Evolutionary conservation across 2,329 filamentous ascomycete species (phyloP).

Genomic region (Chaetomiaceae sp.): DNA sequence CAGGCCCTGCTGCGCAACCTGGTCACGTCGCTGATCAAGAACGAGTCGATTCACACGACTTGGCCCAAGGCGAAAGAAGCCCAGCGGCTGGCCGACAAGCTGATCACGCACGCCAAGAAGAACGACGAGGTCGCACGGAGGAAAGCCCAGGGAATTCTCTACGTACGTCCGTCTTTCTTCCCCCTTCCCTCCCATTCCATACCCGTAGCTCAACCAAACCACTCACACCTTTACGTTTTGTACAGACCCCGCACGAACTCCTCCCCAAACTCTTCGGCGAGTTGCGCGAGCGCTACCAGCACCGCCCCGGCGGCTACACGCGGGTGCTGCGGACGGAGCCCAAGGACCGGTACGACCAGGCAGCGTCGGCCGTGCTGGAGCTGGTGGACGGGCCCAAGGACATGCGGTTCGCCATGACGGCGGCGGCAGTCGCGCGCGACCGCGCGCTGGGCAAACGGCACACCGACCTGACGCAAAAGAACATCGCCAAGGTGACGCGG

Average conservation of each 20-base stretch:
- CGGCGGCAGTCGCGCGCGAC: constrained; percentile 69
- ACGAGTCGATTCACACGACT: constrained; percentile 91
- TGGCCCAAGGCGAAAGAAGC: constrained; percentile 97
- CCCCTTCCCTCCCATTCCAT: constrained; percentile 38
- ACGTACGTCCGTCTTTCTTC: constrained; percentile 56
- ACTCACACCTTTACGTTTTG: not conserved
- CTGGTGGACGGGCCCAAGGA: constrained; percentile 92
- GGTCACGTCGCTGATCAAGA: constrained; percentile 86
- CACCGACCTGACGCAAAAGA: constrained; percentile 67
- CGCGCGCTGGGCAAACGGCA: constrained; percentile 49
- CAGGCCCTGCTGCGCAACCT: constrained; percentile 91
- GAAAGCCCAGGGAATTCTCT: constrained; percentile 76
- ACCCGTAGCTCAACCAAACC: not conserved
- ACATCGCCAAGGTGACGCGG: constrained; percentile 75
- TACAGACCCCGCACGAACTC: constrained; percentile 59
- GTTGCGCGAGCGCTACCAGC: constrained; percentile 70
- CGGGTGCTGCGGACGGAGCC: constrained; percentile 90
- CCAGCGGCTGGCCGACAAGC: constrained; percentile 85
- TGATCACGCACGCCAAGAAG: constrained; percentile 89
- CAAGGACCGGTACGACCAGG: constrained; percentile 76
- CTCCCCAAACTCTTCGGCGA: constrained; percentile 84
- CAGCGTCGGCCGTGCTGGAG: constrained; percentile 83
- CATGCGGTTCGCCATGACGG: constrained; percentile 91
- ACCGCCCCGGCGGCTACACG: constrained; percentile 86
- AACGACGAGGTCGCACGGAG: constrained; percentile 76